A percentile compares a stretch with the other conserved stretches of the same genome.
Evolutionary conservation across 345 rosid species (phyloP).

Genomic region (Streptanthus diversifolius): DNA sequence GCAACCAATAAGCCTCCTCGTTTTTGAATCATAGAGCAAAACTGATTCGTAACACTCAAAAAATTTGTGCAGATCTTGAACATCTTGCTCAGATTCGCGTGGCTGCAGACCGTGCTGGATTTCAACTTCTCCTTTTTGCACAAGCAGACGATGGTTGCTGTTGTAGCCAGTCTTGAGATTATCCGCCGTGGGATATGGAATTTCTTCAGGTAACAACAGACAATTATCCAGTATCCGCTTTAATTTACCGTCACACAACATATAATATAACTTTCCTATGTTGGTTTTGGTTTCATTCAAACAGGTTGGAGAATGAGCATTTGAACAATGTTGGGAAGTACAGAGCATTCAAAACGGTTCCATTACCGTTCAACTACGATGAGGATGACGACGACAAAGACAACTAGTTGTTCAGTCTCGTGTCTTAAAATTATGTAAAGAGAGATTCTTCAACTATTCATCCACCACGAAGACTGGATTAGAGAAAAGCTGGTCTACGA

Average conservation of each 20-base stretch:
- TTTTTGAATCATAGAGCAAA: not conserved
- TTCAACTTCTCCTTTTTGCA: constrained; percentile 40
- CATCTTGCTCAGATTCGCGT: constrained; percentile 59
- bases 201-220: constrained; percentile 46
- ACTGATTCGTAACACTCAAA: not conserved
- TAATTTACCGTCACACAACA: not conserved
- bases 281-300: not conserved
- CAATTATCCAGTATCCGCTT: not conserved
- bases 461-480: not conserved
- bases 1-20: constrained; percentile 10
- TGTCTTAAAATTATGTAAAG: not conserved
- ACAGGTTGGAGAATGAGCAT: constrained; percentile 69
- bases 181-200: constrained; percentile 75
- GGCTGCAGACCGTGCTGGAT: constrained; percentile 60
- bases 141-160: constrained; percentile 38
- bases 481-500: not conserved
- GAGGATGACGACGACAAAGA: constrained; percentile 61
- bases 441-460: not conserved
- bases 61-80: constrained; percentile 38
- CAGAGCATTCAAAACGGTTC: constrained; percentile 72
- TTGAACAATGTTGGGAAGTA: constrained; percentile 66
- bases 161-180: constrained; percentile 68
- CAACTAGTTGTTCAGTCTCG: constrained; percentile 19
- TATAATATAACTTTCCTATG: not conserved
- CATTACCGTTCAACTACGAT: constrained; percentile 60